phyloP scores from a whole-genome alignment of 2,329 filamentous ascomycete genomes.

The Fusarium napiforme region DNA sequence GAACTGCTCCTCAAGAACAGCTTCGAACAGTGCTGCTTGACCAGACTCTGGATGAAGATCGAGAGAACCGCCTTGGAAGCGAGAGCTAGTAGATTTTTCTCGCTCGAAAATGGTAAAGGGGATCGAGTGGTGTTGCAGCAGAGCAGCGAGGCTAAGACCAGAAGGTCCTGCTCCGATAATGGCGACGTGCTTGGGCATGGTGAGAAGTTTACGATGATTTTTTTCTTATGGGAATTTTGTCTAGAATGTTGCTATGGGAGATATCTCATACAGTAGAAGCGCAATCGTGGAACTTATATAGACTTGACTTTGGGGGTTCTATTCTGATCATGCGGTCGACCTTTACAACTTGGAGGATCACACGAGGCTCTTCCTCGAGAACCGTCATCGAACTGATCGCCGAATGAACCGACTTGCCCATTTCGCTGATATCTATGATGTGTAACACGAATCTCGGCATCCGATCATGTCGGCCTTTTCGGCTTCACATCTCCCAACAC shows the following conservation, averaged over 20 bases:
- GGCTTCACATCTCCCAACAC: rapidly evolving
- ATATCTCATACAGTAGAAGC: too few relatives aligned
- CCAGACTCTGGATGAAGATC: background rate
- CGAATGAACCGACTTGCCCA: too few relatives aligned
- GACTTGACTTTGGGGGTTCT: background rate
- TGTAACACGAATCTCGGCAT: background rate
- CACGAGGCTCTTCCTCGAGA: rapidly evolving
- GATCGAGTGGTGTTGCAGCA: background rate
- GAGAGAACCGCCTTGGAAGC: background rate
- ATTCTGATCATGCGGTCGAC: background rate
- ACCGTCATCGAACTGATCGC: background rate
- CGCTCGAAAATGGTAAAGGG: background rate
- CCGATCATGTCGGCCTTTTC: background rate
- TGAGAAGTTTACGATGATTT: rapidly evolving
- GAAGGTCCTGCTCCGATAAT: background rate
- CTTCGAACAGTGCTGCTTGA: background rate
- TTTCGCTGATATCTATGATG: background rate
- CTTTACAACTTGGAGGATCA: rapidly evolving
- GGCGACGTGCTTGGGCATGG: background rate
- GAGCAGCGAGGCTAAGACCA: background rate
- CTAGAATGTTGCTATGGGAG: rapidly evolving
- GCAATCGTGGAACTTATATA: background rate
- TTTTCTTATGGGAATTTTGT: rapidly evolving
- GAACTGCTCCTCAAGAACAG: background rate
- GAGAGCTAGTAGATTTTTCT: background rate